A percentile compares a stretch with the other conserved stretches of the same genome.
These are phyloP conservation scores for Aristolochia contorta DNA, from an alignment of 164 flowering plant species.

Conservation along the genomic window DNA sequence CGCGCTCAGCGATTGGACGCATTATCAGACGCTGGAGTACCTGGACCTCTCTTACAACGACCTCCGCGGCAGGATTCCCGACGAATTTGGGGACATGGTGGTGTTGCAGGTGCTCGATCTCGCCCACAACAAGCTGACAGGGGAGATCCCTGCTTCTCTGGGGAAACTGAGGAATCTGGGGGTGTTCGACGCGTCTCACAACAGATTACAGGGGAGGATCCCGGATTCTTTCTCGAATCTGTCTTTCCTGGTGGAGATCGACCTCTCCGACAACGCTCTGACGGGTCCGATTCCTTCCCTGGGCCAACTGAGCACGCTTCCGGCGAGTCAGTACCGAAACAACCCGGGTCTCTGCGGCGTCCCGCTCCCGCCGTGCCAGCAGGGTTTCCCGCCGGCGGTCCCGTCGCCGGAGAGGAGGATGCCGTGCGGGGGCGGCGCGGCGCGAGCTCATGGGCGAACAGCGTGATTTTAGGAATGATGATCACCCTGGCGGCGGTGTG, in stretches of 20 bases:
- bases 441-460: constrained; percentile 62
- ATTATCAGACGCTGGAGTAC: constrained; percentile 69
- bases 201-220: constrained; percentile 67
- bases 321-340: constrained; percentile 62
- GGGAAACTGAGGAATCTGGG: constrained; percentile 66
- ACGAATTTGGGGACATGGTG: constrained; percentile 71
- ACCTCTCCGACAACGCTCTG: constrained; percentile 65
- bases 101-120: constrained; percentile 68
- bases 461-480: constrained; percentile 59
- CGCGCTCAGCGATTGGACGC: constrained; percentile 57
- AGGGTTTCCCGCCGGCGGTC: constrained; percentile 4
- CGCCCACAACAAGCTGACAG: constrained; percentile 66
- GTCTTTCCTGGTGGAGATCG: constrained; percentile 80
- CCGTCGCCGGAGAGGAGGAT: too few relatives aligned
- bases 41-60: constrained; percentile 87
- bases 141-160: constrained; percentile 64
- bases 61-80: constrained; percentile 62
- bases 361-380: constrained; percentile 59
- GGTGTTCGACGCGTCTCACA: constrained; percentile 87
- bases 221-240: constrained; percentile 79
- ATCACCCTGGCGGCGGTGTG: constrained; percentile 56
- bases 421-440: constrained; percentile 8
- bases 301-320: constrained; percentile 85
- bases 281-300: constrained; percentile 72
- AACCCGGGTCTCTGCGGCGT: constrained; percentile 96